Percentiles rank a stretch among this genome's conserved stretches.
These are phyloP conservation scores for Spergularia bocconei DNA, from an alignment of 148 eudicot genomes.

Conservation along the genomic window DNA sequence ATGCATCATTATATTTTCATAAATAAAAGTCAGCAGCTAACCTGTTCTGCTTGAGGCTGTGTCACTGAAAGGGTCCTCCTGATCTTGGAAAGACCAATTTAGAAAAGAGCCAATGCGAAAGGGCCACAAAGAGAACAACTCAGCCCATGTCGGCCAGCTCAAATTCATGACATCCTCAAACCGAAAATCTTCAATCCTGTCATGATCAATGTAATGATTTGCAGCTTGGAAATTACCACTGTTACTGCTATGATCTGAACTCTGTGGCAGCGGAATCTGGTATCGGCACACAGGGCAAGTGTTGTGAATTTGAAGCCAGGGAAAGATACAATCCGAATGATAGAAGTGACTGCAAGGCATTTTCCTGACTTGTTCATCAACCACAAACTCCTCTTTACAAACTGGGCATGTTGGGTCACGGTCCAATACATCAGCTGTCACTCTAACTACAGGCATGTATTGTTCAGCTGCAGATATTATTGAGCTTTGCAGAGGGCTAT, in stretches of 20 bases:
- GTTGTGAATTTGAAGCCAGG: constrained; percentile 62
- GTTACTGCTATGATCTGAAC: not conserved
- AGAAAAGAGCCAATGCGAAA: constrained; percentile 29
- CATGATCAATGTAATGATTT: not conserved
- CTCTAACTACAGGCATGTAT: not conserved
- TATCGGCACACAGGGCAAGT: constrained; percentile 77
- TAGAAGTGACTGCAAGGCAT: constrained; percentile 64
- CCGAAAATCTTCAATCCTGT: constrained; percentile 12
- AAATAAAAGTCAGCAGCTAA: not conserved
- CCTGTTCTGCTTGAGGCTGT: constrained; percentile 30
- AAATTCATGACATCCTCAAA: constrained; percentile 29
- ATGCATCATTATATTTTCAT: not conserved
- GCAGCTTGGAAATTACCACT: constrained; percentile 3
- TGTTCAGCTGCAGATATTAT: not conserved
- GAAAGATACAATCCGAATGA: constrained; percentile 59
- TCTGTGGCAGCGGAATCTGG: constrained; percentile 32
- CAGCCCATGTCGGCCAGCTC: constrained; percentile 37
- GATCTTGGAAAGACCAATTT: constrained; percentile 32
- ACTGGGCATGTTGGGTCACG: constrained; percentile 48
- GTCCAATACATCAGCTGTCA: constrained; percentile 15
- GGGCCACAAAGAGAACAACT: constrained; percentile 51
- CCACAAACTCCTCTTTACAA: constrained; percentile 64
- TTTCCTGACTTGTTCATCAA: constrained; percentile 38
- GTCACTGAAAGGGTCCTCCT: constrained; percentile 3
- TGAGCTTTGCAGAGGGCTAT: too few relatives aligned